A percentile compares a stretch with the other conserved stretches of the same genome.
These are phyloP conservation scores for Backusella luteola DNA, from an alignment of 192 early-diverging fungal genomes.

Conservation along the genomic window DNA sequence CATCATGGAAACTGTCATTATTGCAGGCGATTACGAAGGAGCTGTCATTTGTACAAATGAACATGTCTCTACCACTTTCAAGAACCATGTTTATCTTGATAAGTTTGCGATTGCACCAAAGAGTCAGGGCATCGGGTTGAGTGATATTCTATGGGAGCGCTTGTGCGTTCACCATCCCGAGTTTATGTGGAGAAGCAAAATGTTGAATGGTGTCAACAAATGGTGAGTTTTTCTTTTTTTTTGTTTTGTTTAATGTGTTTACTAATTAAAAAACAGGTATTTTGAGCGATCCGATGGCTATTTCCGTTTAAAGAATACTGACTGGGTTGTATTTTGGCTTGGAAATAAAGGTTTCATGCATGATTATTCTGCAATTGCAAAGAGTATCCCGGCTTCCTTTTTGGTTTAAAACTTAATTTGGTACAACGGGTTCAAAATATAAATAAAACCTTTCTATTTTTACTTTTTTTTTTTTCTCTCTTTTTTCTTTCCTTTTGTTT, in stretches of 20 bases:
- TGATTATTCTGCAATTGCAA: constrained; percentile 26
- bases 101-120: constrained; percentile 89
- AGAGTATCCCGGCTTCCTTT: constrained; percentile 32
- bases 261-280: constrained; percentile 53
- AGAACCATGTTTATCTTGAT: constrained; percentile 68
- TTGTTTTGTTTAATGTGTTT: background rate
- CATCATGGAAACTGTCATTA: constrained; percentile 58
- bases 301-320: constrained; percentile 52
- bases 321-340: constrained; percentile 93
- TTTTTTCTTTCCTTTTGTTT: background rate
- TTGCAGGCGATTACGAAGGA: constrained; percentile 92
- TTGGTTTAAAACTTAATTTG: background rate
- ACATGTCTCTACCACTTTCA: background rate
- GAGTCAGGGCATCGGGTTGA: constrained; percentile 88
- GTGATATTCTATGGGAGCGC: constrained; percentile 89
- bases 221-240: constrained; percentile 56
- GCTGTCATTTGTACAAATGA: constrained; percentile 84
- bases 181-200: constrained; percentile 81
- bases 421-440: background rate
- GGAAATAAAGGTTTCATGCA: constrained; percentile 44
- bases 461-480: background rate
- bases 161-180: constrained; percentile 66
- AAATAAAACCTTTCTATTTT: background rate
- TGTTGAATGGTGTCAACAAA: constrained; percentile 87
- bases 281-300: constrained; percentile 87